phyloP scores from a whole-genome alignment of 495 filamentous ascomycete genomes.

The Penicillium longicatenatum region DNA sequence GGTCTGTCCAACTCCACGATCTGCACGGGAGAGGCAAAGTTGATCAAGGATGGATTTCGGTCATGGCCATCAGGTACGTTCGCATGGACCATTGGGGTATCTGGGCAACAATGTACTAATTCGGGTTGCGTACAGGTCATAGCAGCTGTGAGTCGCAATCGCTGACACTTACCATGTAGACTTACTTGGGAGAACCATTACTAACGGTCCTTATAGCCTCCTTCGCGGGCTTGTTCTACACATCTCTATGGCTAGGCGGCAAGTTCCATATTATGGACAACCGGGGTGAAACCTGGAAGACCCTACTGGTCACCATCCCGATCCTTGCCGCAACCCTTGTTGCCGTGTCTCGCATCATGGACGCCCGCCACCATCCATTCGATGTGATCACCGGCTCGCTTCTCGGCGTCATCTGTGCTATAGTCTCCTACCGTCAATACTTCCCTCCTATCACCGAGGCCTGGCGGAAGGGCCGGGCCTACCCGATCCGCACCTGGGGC shows the following conservation, averaged over 20 bases:
- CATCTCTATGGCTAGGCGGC: slow-evolving; percentile 61
- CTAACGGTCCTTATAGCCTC: slow-evolving; percentile 42
- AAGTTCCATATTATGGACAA: slow-evolving; percentile 64
- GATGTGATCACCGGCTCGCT: slow-evolving; percentile 80
- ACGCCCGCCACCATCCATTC: slow-evolving; percentile 86
- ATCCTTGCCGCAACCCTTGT: slow-evolving; percentile 56
- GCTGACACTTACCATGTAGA: background rate
- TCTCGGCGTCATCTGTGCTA: slow-evolving; percentile 57
- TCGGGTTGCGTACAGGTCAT: slow-evolving; percentile 44
- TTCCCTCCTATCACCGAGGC: slow-evolving; percentile 57
- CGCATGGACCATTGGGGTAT: background rate
- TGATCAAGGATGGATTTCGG: slow-evolving; percentile 84
- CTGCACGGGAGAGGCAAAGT: slow-evolving; percentile 62
- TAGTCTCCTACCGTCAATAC: slow-evolving; percentile 55
- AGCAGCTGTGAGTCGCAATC: slow-evolving; percentile 52
- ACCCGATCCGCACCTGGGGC: slow-evolving; percentile 63
- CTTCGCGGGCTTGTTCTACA: slow-evolving; percentile 80
- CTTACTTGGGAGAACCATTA: background rate
- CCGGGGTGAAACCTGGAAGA: slow-evolving; percentile 73
- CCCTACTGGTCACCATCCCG: slow-evolving; percentile 65
- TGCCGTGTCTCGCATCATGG: slow-evolving; percentile 63
- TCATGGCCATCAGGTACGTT: slow-evolving; percentile 73
- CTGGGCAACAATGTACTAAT: slow-evolving; percentile 5
- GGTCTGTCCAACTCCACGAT: slow-evolving; percentile 67
- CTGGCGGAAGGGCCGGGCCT: slow-evolving; percentile 62